Conservation (phyloP, 1,284 basidiomycete species). For the Naganishia sp. region DNA sequence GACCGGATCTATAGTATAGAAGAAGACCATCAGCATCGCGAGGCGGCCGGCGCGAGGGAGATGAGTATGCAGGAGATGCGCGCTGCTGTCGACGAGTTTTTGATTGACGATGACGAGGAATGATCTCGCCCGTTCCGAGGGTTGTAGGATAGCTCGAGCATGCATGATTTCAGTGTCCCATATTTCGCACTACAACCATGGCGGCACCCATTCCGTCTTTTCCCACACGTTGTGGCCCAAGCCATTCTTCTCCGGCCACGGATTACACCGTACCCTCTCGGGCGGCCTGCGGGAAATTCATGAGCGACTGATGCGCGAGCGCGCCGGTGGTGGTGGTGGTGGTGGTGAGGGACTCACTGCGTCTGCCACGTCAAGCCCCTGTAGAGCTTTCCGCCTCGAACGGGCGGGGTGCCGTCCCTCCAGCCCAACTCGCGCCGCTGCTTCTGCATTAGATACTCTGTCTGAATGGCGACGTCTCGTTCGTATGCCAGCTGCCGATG, state of each 20-base stretch:
- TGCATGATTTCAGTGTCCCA: background rate
- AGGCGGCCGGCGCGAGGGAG: slow-evolving; percentile 26
- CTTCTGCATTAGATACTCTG: slow-evolving; percentile 37
- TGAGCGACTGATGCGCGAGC: too few species aligned
- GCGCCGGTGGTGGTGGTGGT: too few species aligned
- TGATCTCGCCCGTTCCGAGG: background rate
- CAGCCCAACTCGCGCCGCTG: slow-evolving; percentile 42
- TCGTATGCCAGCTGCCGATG: slow-evolving; percentile 48
- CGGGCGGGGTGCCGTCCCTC: slow-evolving; percentile 46
- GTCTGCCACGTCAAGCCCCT: slow-evolving; percentile 33
- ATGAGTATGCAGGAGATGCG: slow-evolving; percentile 43
- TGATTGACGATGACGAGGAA: slow-evolving; percentile 37
- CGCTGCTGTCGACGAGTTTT: slow-evolving; percentile 41
- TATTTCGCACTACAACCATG: slow-evolving; percentile 36
- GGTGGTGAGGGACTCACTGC: too few species aligned
- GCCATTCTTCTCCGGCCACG: slow-evolving; percentile 54
- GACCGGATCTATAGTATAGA: slow-evolving; percentile 1
- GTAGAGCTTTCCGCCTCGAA: slow-evolving; percentile 28
- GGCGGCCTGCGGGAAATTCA: slow-evolving; percentile 43
- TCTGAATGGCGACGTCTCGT: slow-evolving; percentile 43
- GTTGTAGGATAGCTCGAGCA: background rate
- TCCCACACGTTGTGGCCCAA: slow-evolving; percentile 54
- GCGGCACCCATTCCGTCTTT: slow-evolving; percentile 47
- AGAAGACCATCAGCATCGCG: slow-evolving; percentile 23
- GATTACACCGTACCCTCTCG: slow-evolving; percentile 49